A percentile compares a stretch with the other conserved stretches of the same genome.
Evolutionary conservation across 352 stramenopile species (phyloP).

Genomic region (Pythium brassicae): DNA sequence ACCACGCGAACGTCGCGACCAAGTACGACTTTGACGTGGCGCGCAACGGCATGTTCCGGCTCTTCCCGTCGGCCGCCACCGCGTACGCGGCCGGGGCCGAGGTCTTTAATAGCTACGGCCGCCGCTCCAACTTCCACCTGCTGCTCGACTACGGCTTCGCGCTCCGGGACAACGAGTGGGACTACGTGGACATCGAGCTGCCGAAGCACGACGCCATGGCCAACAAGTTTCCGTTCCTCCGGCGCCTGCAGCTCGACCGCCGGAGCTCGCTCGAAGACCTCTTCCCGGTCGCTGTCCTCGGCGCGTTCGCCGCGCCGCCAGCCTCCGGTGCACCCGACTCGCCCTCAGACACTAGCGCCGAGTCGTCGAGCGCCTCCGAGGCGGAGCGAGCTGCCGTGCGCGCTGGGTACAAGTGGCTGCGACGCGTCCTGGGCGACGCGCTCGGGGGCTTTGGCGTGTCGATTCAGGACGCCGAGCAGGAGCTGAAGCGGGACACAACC

Average conservation of each 20-base stretch:
- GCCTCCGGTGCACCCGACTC: neutral
- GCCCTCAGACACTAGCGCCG: neutral
- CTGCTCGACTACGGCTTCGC: constrained; percentile 93
- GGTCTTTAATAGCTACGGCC: constrained; percentile 92
- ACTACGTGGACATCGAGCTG: constrained; percentile 61
- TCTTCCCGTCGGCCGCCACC: constrained; percentile 60
- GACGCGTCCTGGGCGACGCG: constrained; percentile 10
- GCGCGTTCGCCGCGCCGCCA: neutral
- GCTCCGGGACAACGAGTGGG: constrained; percentile 88
- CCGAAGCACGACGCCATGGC: constrained; percentile 24
- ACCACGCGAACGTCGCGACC: constrained; percentile 88
- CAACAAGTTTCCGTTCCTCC: constrained; percentile 41
- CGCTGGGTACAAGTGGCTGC: constrained; percentile 13
- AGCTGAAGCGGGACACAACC: constrained; percentile 14
- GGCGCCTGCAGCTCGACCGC: constrained; percentile 43
- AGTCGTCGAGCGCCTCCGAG: neutral
- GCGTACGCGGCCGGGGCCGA: constrained; percentile 56
- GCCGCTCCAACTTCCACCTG: constrained; percentile 83
- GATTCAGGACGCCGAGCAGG: constrained; percentile 20
- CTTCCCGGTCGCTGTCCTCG: constrained; percentile 21
- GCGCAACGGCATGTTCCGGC: constrained; percentile 51
- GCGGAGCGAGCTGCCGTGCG: constrained; percentile 1
- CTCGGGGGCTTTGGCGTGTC: constrained; percentile 17
- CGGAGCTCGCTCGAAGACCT: constrained; percentile 44
- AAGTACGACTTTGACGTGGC: constrained; percentile 84